Evolutionary conservation across 2,329 filamentous ascomycete species (phyloP).

Genomic region (Colletotrichum sp.): DNA sequence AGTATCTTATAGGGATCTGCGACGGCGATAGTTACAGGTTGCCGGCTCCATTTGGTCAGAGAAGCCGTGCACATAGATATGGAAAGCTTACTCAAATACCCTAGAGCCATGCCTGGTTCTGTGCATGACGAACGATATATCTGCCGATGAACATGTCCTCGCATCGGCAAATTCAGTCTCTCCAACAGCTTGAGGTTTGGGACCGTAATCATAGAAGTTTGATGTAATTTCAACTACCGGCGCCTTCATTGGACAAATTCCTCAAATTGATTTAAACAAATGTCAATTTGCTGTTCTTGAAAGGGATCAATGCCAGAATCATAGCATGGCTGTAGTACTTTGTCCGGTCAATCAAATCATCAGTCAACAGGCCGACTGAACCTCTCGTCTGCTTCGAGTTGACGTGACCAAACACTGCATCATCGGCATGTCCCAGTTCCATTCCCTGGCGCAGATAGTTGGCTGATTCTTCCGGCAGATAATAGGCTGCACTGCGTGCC

Average conservation of each 20-base stretch:
- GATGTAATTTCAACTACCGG: background rate
- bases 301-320: slow-evolving; percentile 45
- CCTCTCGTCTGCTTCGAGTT: slow-evolving; percentile 44
- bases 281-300: slow-evolving; percentile 37
- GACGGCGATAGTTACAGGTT: no score
- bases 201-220: background rate
- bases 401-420: slow-evolving; percentile 38
- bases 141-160: background rate
- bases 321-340: slow-evolving; percentile 43
- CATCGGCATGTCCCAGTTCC: slow-evolving; percentile 45
- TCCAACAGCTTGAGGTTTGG: background rate
- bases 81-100: no score
- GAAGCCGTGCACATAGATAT: no score
- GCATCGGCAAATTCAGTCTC: background rate
- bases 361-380: slow-evolving; percentile 45
- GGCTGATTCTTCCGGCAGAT: slow-evolving; percentile 40
- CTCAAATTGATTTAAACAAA: slow-evolving; percentile 25
- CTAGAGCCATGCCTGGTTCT: background rate
- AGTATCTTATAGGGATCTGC: no score
- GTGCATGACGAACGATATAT: background rate
- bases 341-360: slow-evolving; percentile 38
- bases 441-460: slow-evolving; percentile 38
- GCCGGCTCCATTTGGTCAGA: background rate
- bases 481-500: slow-evolving; percentile 42
- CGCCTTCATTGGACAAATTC: background rate